Base-by-base conservation (phyloP, 1,139 yeast species). In the Williopsis jadinii region DNA sequence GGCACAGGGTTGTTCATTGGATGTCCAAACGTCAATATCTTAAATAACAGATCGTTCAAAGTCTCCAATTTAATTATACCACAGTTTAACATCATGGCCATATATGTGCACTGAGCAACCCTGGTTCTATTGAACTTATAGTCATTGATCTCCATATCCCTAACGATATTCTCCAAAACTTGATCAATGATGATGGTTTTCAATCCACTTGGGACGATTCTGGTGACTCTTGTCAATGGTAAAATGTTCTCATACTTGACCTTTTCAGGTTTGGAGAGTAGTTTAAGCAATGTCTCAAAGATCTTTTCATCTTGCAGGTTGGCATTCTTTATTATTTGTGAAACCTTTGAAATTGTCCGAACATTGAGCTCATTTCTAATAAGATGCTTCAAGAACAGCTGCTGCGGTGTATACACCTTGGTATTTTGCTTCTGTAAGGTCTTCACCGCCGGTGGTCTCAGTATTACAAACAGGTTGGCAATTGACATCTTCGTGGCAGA, bases 141-240 rank as follows among this genome's bases (percentile, higher is more conserved):
- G 49, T 77, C 79, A 50, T 80, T 77, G 8, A 68, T 52, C 54
- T 88, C 96, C 46, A 87, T 61, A 0, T 90, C 95, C 28, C 78
- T 58, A 9, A 73, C 67, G 12, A 84, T 70, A 29, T 70, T 68
- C 53, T 88, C 96, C 14, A 84, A 49, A 1, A 83, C 48, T n/a
- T 74, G 65, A 56, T 90, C 97, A 37, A 85, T 63, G 2, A 80
- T 73, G 38, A 76, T 66, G 14, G 62, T 60, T 34, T 64, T 67
- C 50, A 71, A 67, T 36, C 61, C 55, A 9, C 58, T 58, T 26
- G 66, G 58, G 15, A 74, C 48, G 2, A 57, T 59, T 32, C 62
- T 60, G 24, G 84, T 59, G 6, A 84, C 54, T 35, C 61, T 60
- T 0, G 88, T 80, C 44, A 87, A 59, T 2, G 59, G 45, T 0